Percentiles rank a stretch among this genome's conserved stretches.
phyloP scores from a whole-genome alignment of 345 rosid genomes.

The Hirschfeldia incana region DNA sequence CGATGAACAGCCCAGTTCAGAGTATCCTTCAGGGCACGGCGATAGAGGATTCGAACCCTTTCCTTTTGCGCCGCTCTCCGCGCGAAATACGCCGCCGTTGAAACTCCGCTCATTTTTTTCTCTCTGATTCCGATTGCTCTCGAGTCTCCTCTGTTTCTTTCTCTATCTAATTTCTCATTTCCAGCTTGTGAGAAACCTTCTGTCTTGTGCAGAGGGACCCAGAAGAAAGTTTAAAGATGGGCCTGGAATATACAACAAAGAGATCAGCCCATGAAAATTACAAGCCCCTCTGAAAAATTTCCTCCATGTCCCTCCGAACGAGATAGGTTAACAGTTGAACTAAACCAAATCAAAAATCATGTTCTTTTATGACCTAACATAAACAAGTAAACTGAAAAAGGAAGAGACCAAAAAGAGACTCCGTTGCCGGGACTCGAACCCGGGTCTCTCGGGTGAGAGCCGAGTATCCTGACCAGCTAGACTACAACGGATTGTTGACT shows the following conservation, averaged over 20 bases:
- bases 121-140: constrained; percentile 25
- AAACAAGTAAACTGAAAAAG: neutral
- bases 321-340: neutral
- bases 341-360: neutral
- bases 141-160: constrained; percentile 12
- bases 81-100: constrained; percentile 68
- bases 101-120: constrained; percentile 57
- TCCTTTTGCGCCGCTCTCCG: constrained; percentile 92
- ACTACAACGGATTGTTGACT: constrained; percentile 50
- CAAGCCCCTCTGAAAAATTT: neutral
- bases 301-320: too few relatives aligned
- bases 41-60: constrained; percentile 87
- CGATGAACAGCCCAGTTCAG: constrained; percentile 99
- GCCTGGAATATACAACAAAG: neutral
- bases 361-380: neutral
- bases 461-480: constrained; percentile 76
- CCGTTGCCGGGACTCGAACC: constrained; percentile 32
- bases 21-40: constrained; percentile 91
- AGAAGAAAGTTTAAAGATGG: neutral
- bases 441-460: constrained; percentile 76
- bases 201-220: neutral
- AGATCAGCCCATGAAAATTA: neutral
- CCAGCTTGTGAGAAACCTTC: constrained; percentile 18
- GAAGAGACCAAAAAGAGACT: neutral
- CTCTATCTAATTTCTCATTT: constrained; percentile 18